Evolutionary conservation across 352 stramenopile genomes (phyloP).

Genomic region (Globisporangium solare): DNA sequence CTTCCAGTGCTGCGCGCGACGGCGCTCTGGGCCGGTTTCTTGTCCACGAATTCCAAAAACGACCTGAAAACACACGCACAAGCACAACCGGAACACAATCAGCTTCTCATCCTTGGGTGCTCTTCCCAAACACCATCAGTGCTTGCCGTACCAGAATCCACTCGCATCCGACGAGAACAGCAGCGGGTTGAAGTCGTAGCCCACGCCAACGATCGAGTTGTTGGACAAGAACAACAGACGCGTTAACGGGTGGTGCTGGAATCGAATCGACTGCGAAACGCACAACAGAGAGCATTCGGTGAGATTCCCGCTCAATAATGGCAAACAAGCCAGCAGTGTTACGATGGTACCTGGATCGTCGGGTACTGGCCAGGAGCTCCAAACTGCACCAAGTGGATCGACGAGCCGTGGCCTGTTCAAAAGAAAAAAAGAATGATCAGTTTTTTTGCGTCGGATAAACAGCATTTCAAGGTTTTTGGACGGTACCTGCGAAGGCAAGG

Average conservation of each 20-base stretch:
- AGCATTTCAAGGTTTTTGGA: background rate
- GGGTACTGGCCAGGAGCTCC: constrained; percentile 56
- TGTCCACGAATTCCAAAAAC: constrained; percentile 73
- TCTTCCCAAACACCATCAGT: background rate
- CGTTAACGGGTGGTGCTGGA: constrained; percentile 79
- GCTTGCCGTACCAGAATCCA: constrained; percentile 58
- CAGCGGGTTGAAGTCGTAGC: constrained; percentile 91
- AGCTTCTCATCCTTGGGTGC: background rate
- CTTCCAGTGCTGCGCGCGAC: constrained; percentile 54
- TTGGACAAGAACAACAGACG: constrained; percentile 89
- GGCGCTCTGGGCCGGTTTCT: constrained; percentile 55
- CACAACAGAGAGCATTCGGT: no score
- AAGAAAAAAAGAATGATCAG: background rate
- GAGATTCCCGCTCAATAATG: no score
- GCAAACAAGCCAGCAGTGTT: background rate
- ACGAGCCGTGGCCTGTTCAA: constrained; percentile 77
- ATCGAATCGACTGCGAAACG: constrained; percentile 75
- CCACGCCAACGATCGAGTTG: constrained; percentile 79
- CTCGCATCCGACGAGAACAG: constrained; percentile 79
- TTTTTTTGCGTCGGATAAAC: background rate
- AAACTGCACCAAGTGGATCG: constrained; percentile 89
- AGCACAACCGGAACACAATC: background rate
- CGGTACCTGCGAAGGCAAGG: constrained; percentile 78
- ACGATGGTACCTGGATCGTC: constrained; percentile 53
- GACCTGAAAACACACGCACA: constrained; percentile 28